These are phyloP conservation scores for Trichoderma orchidacearum DNA, from an alignment of 495 filamentous ascomycete genomes.

Conservation along the genomic window DNA sequence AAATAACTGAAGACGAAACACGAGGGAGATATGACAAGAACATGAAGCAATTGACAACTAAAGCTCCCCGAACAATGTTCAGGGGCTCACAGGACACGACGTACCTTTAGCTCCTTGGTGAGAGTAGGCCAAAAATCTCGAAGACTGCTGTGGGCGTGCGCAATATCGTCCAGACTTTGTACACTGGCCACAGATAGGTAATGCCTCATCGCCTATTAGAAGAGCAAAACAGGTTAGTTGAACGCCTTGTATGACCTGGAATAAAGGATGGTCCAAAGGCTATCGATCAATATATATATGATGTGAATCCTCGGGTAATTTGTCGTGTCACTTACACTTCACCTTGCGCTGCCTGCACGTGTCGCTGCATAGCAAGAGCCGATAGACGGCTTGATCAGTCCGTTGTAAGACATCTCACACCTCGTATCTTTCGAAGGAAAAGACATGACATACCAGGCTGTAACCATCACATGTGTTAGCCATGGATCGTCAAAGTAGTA, in stretches of 20 bases:
- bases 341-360: conserved; percentile 18
- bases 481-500: too few relatives aligned
- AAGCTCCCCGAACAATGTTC: too few relatives aligned
- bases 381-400: background rate
- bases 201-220: conserved; percentile 13
- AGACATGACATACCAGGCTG: background rate
- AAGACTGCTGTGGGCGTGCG: conserved; percentile 9
- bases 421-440: background rate
- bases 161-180: conserved; percentile 10
- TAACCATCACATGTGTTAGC: too few relatives aligned
- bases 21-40: too few relatives aligned
- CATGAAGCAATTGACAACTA: too few relatives aligned
- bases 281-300: background rate
- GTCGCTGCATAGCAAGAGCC: conserved; percentile 7
- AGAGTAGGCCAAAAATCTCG: background rate
- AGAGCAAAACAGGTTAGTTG: background rate
- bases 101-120: background rate
- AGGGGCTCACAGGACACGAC: background rate
- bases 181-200: conserved; percentile 15
- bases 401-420: background rate
- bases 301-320: background rate
- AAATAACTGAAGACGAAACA: too few relatives aligned
- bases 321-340: conserved; percentile 14
- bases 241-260: background rate
- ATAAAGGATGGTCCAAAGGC: background rate